Percentiles rank a stretch among this genome's conserved stretches.
These are phyloP conservation scores for Saccharomyces hybrid DNA, from an alignment of 1,139 yeast genomes.

Conservation along the genomic window DNA sequence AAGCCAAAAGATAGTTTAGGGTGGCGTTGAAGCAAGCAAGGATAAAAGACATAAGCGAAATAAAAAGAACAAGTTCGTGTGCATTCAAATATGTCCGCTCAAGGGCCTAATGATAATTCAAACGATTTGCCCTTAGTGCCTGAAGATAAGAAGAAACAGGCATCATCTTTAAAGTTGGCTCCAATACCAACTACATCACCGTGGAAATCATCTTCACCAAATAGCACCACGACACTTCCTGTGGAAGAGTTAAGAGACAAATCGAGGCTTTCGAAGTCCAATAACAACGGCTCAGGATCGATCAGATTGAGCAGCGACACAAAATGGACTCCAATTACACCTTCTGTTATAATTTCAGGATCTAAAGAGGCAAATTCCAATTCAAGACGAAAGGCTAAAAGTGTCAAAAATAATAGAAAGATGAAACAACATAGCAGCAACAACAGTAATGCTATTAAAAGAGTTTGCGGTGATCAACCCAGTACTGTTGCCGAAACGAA, in stretches of 20 bases:
- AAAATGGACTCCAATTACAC: slow-evolving; percentile 82
- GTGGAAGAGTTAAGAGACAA: slow-evolving; percentile 18
- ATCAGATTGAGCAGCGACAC: slow-evolving; percentile 57
- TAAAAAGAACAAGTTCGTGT: neutral
- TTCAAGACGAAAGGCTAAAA: slow-evolving; percentile 6
- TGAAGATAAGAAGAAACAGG: slow-evolving; percentile 14
- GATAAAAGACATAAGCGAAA: neutral
- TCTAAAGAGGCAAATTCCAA: neutral
- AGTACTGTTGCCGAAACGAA: neutral
- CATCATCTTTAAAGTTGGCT: slow-evolving; percentile 53
- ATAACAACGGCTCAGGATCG: slow-evolving; percentile 29
- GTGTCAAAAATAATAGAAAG: slow-evolving; percentile 10
- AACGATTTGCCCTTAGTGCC: neutral
- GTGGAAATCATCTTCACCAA: slow-evolving; percentile 45
- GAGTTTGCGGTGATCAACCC: neutral
- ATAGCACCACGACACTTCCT: slow-evolving; percentile 27
- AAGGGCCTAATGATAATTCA: neutral
- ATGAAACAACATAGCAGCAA: slow-evolving; percentile 4
- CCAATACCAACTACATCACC: slow-evolving; percentile 66
- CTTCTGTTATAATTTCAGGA: slow-evolving; percentile 41
- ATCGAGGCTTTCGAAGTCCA: slow-evolving; percentile 7
- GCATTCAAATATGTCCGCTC: neutral
- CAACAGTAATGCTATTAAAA: slow-evolving; percentile 3
- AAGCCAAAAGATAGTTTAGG: neutral
- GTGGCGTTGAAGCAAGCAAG: neutral